These are phyloP conservation scores for Dalbergia cultrata DNA, from an alignment of 306 rosid genomes.

Conservation along the genomic window DNA sequence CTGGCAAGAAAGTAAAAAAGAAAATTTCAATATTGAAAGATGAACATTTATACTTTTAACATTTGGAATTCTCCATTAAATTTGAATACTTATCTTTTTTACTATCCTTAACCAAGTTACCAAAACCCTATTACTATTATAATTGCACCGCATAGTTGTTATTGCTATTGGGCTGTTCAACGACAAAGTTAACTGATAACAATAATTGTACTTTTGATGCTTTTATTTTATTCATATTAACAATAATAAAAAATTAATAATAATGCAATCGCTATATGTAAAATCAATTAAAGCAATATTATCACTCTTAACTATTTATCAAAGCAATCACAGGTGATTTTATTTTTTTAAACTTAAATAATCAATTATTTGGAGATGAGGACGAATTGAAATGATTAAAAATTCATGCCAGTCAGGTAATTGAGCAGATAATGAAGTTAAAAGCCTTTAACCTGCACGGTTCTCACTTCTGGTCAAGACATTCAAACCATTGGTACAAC, in stretches of 20 bases:
- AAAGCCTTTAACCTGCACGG: not conserved
- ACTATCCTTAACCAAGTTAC: too few species aligned
- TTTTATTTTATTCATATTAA: too few species aligned
- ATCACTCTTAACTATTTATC: too few species aligned
- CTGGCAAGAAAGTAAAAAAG: too few species aligned
- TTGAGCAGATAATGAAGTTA: not conserved
- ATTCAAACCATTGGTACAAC: not conserved
- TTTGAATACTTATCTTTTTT: too few species aligned
- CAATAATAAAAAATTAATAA: too few species aligned
- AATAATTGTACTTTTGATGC: not conserved
- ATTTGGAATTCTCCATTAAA: too few species aligned
- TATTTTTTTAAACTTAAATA: too few species aligned
- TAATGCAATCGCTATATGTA: too few species aligned
- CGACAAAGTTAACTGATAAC: not conserved
- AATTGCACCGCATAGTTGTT: not conserved
- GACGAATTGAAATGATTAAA: conserved; percentile 8
- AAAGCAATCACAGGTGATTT: not conserved
- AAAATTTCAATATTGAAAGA: too few species aligned
- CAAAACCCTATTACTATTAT: not conserved
- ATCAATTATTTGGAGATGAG: not conserved
- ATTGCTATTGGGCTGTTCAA: not conserved
- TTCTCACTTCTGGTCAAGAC: not conserved
- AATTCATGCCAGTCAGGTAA: not conserved
- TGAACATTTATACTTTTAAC: too few species aligned
- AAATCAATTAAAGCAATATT: not conserved